phyloP scores from a whole-genome alignment of 148 eudicot species.

The Camellia japonica region DNA sequence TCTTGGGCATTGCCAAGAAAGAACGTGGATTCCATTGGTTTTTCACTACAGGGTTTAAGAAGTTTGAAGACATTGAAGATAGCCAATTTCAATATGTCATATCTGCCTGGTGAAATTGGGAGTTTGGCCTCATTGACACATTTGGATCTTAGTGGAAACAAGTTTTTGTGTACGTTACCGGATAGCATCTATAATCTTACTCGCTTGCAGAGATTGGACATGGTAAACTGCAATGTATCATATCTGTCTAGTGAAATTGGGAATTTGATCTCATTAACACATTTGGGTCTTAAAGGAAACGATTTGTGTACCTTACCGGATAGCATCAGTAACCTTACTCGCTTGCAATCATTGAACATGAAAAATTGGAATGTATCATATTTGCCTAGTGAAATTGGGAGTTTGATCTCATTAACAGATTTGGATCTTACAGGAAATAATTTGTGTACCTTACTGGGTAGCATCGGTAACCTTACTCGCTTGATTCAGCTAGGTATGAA shows the following conservation, averaged over 20 bases:
- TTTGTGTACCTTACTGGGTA: neutral
- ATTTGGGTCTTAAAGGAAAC: neutral
- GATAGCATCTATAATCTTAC: too few relatives aligned
- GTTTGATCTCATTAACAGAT: neutral
- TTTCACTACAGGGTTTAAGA: too few relatives aligned
- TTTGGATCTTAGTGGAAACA: too few relatives aligned
- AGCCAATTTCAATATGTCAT: too few relatives aligned
- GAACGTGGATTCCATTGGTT: too few relatives aligned
- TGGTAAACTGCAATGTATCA: neutral
- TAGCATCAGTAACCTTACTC: too few relatives aligned
- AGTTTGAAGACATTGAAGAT: too few relatives aligned
- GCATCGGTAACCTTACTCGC: neutral
- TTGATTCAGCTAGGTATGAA: too few relatives aligned
- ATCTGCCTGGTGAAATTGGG: too few relatives aligned
- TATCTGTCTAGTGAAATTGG: neutral
- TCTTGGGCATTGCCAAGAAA: too few relatives aligned
- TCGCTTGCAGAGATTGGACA: neutral
- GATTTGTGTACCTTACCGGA: neutral
- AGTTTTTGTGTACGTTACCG: too few relatives aligned
- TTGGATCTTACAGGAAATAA: neutral
- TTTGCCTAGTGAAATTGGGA: neutral
- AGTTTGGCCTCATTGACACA: too few relatives aligned
- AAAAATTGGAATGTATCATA: neutral
- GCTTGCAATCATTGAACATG: neutral
- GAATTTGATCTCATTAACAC: neutral